A percentile compares a stretch with the other conserved stretches of the same genome.
phyloP scores from a whole-genome alignment of 139 green algal species.

The Dunaliella primolecta region DNA sequence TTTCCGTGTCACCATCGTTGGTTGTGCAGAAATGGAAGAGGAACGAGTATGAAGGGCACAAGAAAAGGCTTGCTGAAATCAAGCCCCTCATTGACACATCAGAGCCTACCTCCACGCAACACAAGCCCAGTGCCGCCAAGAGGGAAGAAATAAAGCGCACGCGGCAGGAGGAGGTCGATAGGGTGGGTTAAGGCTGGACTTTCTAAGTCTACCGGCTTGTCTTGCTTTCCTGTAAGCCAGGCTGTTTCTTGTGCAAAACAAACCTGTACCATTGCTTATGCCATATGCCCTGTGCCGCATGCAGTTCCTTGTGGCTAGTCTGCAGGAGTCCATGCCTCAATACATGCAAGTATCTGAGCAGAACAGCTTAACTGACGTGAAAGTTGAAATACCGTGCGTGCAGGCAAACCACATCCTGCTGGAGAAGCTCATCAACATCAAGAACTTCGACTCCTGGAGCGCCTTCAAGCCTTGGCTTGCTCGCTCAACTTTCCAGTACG shows the following conservation, averaged over 20 bases:
- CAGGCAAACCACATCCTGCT: slow-evolving; percentile 37
- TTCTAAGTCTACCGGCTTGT: no score
- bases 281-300: no score
- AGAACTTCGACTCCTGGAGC: slow-evolving; percentile 23
- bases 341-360: no score
- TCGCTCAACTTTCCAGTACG: slow-evolving; percentile 30
- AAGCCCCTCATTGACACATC: slow-evolving; percentile 1
- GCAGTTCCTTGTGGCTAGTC: no score
- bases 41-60: slow-evolving; percentile 27
- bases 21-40: slow-evolving; percentile 25
- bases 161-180: slow-evolving; percentile 24
- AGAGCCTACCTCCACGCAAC: slow-evolving; percentile 9
- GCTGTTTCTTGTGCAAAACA: no score
- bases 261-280: no score
- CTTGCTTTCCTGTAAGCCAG: no score
- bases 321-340: no score
- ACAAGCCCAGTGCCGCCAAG: slow-evolving; percentile 27
- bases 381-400: no score
- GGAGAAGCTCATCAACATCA: slow-evolving; percentile 37
- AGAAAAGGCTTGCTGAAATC: slow-evolving; percentile 26
- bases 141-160: slow-evolving; percentile 16
- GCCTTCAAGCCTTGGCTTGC: slow-evolving; percentile 31
- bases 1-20: no score
- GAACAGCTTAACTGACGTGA: no score
- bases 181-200: no score